Evolutionary conservation across 192 early-diverging fungal species (phyloP).

Genomic region (Neocallimastix lanati): DNA sequence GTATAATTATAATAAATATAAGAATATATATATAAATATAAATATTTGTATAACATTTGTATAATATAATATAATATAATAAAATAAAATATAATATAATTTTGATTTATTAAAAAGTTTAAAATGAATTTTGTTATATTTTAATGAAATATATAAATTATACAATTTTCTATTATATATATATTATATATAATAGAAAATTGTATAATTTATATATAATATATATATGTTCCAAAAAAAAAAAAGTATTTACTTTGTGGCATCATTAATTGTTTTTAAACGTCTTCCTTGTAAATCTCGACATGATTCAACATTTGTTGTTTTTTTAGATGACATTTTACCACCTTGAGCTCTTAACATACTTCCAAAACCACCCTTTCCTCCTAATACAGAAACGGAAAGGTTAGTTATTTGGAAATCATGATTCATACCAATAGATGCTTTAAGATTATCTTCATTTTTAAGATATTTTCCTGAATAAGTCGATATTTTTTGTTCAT

Average conservation of each 20-base stretch:
- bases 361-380: slow-evolving; percentile 95
- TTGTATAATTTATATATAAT: too few species aligned
- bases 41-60: too few species aligned
- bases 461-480: background rate
- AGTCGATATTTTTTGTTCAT: background rate
- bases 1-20: too few species aligned
- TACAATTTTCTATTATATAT: too few species aligned
- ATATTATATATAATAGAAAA: too few species aligned
- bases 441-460: background rate
- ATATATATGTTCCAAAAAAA: too few species aligned
- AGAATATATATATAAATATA: too few species aligned
- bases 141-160: too few species aligned
- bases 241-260: slow-evolving; percentile 42
- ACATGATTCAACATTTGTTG: slow-evolving; percentile 82
- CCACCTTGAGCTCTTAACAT: slow-evolving; percentile 85
- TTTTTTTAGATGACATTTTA: slow-evolving; percentile 69
- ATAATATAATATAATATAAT: too few species aligned
- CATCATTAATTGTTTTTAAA: slow-evolving; percentile 75
- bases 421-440: background rate
- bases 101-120: too few species aligned
- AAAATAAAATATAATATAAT: too few species aligned
- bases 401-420: background rate
- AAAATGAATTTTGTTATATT: too few species aligned
- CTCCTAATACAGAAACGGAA: slow-evolving; percentile 20
- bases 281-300: slow-evolving; percentile 80